Evolutionary conservation across 2,329 filamentous ascomycete species (phyloP).

Genomic region (Xylogone sp.): DNA sequence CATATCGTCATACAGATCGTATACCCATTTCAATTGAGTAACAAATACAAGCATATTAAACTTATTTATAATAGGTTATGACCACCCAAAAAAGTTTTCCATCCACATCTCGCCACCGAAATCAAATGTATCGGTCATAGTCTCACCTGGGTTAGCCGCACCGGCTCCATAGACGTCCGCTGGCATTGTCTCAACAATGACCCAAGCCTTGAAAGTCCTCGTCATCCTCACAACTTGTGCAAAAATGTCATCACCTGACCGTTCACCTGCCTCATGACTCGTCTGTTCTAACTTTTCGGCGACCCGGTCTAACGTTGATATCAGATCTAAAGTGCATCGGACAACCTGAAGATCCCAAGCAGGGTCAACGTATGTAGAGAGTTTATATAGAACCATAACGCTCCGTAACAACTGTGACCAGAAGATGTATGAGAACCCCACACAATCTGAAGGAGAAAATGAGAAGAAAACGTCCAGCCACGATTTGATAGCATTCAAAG

Average conservation of each 20-base stretch:
- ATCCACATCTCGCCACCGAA: neutral
- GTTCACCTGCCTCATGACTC: conserved; percentile 24
- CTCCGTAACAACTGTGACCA: conserved; percentile 34
- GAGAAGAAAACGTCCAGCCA: conserved; percentile 30
- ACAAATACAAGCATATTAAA: too few relatives aligned
- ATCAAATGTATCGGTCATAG: neutral
- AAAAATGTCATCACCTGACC: conserved; percentile 26
- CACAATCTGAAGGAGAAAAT: conserved; percentile 20
- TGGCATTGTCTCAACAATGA: neutral
- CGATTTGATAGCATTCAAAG: conserved; percentile 29
- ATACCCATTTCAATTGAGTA: too few relatives aligned
- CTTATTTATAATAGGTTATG: neutral
- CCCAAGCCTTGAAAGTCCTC: conserved; percentile 8
- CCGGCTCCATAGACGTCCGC: too few relatives aligned
- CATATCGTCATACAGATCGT: too few relatives aligned
- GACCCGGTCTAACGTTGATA: conserved; percentile 27
- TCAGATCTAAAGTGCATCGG: conserved; percentile 26
- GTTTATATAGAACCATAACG: conserved; percentile 29
- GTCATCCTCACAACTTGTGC: conserved; percentile 23
- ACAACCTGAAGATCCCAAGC: conserved; percentile 32
- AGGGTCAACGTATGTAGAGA: conserved; percentile 30
- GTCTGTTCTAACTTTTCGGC: conserved; percentile 24
- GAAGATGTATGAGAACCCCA: conserved; percentile 31
- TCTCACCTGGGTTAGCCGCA: neutral
- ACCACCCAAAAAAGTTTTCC: neutral